Conservation (phyloP, 208 protist species). For the Trypanosomatidae sp. region DNA sequence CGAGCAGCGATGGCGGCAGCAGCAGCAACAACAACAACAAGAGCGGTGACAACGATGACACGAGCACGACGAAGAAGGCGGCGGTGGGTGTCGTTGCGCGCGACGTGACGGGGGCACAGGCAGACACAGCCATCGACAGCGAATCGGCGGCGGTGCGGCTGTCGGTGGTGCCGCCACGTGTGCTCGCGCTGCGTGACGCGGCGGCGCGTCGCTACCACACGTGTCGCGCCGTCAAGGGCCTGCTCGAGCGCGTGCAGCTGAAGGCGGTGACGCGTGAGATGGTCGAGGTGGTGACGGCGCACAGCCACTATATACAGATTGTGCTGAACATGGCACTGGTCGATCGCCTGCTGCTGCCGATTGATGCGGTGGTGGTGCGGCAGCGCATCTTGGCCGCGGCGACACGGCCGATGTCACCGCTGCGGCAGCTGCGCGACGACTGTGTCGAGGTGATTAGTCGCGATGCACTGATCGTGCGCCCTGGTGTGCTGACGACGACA, state of each 20-base stretch:
- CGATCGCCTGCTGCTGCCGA: conserved; percentile 82
- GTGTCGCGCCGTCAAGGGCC: conserved; percentile 78
- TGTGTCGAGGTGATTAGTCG: conserved; percentile 51
- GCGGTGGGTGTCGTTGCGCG: too few relatives aligned
- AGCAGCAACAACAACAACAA: not conserved
- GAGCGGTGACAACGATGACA: not conserved
- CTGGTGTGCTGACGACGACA: too few relatives aligned
- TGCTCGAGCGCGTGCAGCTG: conserved; percentile 85
- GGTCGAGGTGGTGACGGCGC: conserved; percentile 71
- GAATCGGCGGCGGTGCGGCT: not conserved
- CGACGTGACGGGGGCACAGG: too few relatives aligned
- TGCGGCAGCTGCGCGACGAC: conserved; percentile 81
- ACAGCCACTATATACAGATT: conserved; percentile 86
- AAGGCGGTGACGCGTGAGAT: conserved; percentile 83
- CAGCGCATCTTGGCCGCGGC: conserved; percentile 63
- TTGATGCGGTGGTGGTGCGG: conserved; percentile 72
- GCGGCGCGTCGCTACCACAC: conserved; percentile 30
- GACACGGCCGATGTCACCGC: conserved; percentile 55
- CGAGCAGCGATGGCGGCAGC: not conserved
- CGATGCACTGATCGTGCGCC: conserved; percentile 54
- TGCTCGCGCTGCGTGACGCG: conserved; percentile 4
- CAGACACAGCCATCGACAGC: too few relatives aligned
- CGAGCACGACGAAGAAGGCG: too few relatives aligned
- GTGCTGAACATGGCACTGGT: conserved; percentile 91
- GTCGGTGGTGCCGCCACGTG: not conserved